These are phyloP conservation scores for Agrostemma githago DNA, from an alignment of 148 eudicot genomes.

Conservation along the genomic window DNA sequence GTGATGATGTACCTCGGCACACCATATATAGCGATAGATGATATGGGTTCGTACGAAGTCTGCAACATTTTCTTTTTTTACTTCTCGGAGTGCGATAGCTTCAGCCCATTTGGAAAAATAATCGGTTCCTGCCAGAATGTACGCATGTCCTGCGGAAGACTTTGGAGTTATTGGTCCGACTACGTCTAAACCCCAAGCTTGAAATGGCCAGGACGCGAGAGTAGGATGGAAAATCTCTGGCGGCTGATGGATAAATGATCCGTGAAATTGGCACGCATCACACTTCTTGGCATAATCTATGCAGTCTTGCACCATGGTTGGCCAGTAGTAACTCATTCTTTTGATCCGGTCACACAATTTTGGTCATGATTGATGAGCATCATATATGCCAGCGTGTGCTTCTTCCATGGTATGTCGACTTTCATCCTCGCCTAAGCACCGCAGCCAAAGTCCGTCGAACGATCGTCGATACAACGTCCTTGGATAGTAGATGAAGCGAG, in stretches of 20 bases:
- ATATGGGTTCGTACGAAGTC: no score
- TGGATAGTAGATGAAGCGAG: no score
- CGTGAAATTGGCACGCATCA: no score
- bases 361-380: not conserved
- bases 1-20: not conserved
- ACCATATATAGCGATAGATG: no score
- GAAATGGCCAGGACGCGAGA: not conserved
- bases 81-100: not conserved
- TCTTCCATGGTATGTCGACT: no score
- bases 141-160: not conserved
- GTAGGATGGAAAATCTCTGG: not conserved
- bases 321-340: not conserved
- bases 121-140: not conserved
- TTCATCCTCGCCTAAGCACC: no score
- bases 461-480: no score
- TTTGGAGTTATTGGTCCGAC: not conserved
- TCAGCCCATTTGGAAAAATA: conserved; percentile 1
- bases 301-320: not conserved
- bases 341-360: no score
- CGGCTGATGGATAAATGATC: not conserved
- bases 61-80: not conserved
- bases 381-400: no score
- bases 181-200: conserved; percentile 3
- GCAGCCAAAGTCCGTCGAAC: no score
- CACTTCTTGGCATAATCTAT: not conserved